Conservation (phyloP, 78 protist species). For the Speleostelium caveatum region DNA sequence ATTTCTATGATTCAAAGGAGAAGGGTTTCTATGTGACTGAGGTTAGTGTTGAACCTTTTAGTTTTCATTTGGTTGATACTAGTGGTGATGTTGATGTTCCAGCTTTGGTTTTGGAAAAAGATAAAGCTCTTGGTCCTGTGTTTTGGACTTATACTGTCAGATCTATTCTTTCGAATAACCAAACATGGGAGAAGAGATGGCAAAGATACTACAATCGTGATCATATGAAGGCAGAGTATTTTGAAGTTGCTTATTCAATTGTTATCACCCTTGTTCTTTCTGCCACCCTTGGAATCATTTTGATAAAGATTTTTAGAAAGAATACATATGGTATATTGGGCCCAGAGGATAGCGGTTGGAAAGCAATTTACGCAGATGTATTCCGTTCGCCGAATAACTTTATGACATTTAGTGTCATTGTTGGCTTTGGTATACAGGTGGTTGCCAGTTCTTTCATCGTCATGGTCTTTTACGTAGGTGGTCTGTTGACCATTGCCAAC, state of each 20-base stretch:
- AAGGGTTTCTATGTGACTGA: not conserved
- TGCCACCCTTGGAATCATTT: not conserved
- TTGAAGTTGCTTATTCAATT: not conserved
- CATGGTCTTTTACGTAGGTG: slow-evolving; percentile 51
- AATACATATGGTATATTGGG: not conserved
- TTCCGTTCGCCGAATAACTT: slow-evolving; percentile 63
- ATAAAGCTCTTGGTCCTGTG: not conserved
- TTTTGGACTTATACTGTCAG: not conserved
- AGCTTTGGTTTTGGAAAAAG: not conserved
- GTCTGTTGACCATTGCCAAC: slow-evolving; percentile 35
- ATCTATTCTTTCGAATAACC: not conserved
- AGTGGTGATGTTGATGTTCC: not conserved
- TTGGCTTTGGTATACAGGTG: slow-evolving; percentile 57
- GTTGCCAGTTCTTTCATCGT: slow-evolving; percentile 13
- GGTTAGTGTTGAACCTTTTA: not conserved
- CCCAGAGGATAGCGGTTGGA: slow-evolving; percentile 59
- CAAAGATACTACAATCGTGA: slow-evolving; percentile 16
- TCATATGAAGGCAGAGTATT: not conserved
- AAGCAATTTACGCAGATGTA: slow-evolving; percentile 73
- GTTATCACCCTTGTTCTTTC: not conserved
- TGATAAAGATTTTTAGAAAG: slow-evolving; percentile 26
- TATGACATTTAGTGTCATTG: slow-evolving; percentile 52
- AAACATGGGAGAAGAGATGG: not conserved
- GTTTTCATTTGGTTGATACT: not conserved
- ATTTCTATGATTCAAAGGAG: not conserved